Evolutionary conservation across 345 rosid species (phyloP), one percentile per base, ranked within the genome.

Genomic region (Abelmoschus esculentus): DNA sequence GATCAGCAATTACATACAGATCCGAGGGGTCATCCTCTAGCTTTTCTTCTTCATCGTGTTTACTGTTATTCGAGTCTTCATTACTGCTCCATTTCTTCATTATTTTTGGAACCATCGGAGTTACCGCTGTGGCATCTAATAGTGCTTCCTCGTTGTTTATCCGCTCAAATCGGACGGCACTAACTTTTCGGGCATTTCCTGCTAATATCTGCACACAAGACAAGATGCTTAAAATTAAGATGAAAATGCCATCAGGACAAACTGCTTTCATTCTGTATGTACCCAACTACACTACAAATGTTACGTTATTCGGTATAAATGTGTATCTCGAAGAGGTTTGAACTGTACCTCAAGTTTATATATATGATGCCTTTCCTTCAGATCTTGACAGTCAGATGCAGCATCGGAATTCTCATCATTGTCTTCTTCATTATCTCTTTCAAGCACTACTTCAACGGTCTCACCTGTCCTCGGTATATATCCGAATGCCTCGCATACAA

Each of bases 381-480:
- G 76, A 71, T 87, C 91, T 72, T 84, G 88, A 61, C 75, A 75
- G 58, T 92, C 93, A 40, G 93, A 79, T 81, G 83, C 87, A 80
- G 74, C 83, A 76, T 90, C 92, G 8, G 74, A 71, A 46, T 80
- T 78, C 26, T 89, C 91, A 70, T 82, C 81, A 50, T 81, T 80
- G 49, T 89, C 97, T 75, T 95, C 96, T 78, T 81, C 72, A 75
- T 78, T 83, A 75, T 81, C 96, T 84, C 86, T 95, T 77, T 88
- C 90, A 46, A 95, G 85, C 44, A 84, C 85, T 69, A 95, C 88
- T 65, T 82, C 87, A 61, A 95, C 78, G 64, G 84, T 85, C 80
- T 95, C 99, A 36, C 99, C 98, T 22, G 97, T 95, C 86, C 89
- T 85, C 42, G 98, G 99, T 66, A 95, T 95, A 73, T 89, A 95